Conservation (phyloP, 1,284 basidiomycete genomes). For the Fomes fomentarius region DNA sequence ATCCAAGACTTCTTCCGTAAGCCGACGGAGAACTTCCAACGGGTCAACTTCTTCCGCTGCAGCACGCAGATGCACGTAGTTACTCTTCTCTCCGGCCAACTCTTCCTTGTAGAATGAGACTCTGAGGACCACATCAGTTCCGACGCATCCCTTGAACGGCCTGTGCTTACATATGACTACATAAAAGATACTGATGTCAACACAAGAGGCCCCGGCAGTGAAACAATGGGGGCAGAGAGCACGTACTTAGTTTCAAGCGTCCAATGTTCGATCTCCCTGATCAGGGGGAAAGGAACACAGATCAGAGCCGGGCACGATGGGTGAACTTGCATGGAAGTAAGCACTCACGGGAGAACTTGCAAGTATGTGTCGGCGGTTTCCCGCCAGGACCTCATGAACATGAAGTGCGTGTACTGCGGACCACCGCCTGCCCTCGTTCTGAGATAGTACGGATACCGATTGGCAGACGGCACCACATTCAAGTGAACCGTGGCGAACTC, state of each 20-base stretch:
- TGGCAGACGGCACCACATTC: constrained; percentile 11
- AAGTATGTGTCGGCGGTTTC: constrained; percentile 20
- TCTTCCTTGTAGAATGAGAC: constrained; percentile 25
- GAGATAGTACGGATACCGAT: constrained; percentile 22
- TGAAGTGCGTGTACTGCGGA: constrained; percentile 23
- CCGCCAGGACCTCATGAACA: constrained; percentile 23
- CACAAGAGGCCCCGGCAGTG: too few species aligned
- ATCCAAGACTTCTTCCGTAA: constrained; percentile 20
- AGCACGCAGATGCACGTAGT: constrained; percentile 20
- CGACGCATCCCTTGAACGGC: background rate
- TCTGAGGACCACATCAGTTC: background rate
- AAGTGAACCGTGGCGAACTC: constrained; percentile 17
- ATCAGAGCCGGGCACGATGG: too few species aligned
- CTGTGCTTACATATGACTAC: constrained; percentile 18
- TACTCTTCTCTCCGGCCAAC: constrained; percentile 18
- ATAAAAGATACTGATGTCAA: background rate
- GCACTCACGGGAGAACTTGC: constrained; percentile 24
- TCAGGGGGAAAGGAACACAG: too few species aligned
- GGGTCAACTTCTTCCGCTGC: constrained; percentile 12
- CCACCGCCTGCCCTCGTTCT: constrained; percentile 20
- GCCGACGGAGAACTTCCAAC: constrained; percentile 11
- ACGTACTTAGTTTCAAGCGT: constrained; percentile 23
- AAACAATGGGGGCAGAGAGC: too few species aligned
- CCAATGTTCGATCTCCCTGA: constrained; percentile 23
- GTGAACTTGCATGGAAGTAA: too few species aligned